These are phyloP conservation scores for Phalaenopsis equestris DNA, from an alignment of 106 monocot species.

Conservation along the genomic window DNA sequence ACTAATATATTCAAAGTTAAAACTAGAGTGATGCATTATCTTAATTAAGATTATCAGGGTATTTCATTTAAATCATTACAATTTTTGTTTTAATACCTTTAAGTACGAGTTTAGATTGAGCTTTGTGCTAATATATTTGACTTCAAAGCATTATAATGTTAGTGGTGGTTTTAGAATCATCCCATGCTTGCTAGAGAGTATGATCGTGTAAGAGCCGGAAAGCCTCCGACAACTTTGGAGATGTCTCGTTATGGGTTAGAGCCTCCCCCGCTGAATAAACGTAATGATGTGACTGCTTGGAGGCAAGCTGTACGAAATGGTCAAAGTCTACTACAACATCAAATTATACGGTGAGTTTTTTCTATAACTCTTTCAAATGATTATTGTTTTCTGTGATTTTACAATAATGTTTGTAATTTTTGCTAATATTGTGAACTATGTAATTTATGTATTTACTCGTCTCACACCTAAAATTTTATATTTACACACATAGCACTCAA, in stretches of 20 bases:
- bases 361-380: not conserved
- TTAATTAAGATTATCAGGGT: not conserved
- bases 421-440: not conserved
- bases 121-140: not conserved
- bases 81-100: not conserved
- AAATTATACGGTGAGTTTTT: slow-evolving; percentile 53
- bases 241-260: slow-evolving; percentile 85
- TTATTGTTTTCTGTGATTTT: not conserved
- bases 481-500: too few species aligned
- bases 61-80: not conserved
- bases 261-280: slow-evolving; percentile 57
- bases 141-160: slow-evolving; percentile 1
- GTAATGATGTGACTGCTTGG: slow-evolving; percentile 89
- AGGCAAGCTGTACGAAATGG: slow-evolving; percentile 66
- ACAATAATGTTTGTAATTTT: not conserved
- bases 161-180: slow-evolving; percentile 48
- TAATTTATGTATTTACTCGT: not conserved
- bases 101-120: not conserved
- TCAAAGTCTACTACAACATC: slow-evolving; percentile 84
- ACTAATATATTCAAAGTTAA: not conserved
- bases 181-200: slow-evolving; percentile 96
- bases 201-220: slow-evolving; percentile 88
- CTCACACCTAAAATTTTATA: too few species aligned
- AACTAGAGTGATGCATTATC: not conserved
- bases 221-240: slow-evolving; percentile 75